Base-by-base conservation (phyloP, 805 yeast species). In the Ogataea paraovalis region DNA sequence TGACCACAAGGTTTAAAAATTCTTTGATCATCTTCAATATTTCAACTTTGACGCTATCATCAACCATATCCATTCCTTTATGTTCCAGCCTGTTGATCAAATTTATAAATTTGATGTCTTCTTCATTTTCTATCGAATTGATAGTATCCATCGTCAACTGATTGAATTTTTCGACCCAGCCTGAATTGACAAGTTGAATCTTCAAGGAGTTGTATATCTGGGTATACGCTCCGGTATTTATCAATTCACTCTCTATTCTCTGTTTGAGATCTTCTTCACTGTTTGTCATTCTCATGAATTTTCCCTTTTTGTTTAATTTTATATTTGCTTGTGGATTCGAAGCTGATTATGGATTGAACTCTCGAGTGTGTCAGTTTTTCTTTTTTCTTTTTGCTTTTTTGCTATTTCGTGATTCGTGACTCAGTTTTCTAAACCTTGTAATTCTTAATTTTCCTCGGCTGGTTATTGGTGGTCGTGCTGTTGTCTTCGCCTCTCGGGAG, bases 91-190 rank as follows among this genome's bases (percentile, higher is more conserved):
- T 67, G 12, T 73, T 58, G 39, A 78, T 69, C 13, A 87, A 62
- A 34, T 72, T 72, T 3, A 76, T 78, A 51, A 83, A 83, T 53
- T 73, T 82, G 30, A 64, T 46, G n/a, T 62, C 59, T 37, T 56
- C 50, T 16, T 52, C 56, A 33, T 44, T 41, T 3, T 48, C 51
- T 1, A 50, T 42, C 4, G 44, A 71, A 55, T 54, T 32, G 59
- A 76, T 76, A 62, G 67, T 76, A 49, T 51, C 59, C 42, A 65
- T 64, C 3, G 95, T 85, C 38, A 85, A 55, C 36, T 74, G 76
- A 41, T 79, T 73, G 23, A 91, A 82, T 46, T 83, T 75, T 56
- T 88, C 96, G 50, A 79, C 80, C 97, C 97, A 91, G 5, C 97
- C 97, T 1, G 84, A 75, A 59, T 86, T 85, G 44, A 81, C 75